Base-by-base conservation (phyloP, 139 green algal species). In the Chlamydomonas sp. region DNA sequence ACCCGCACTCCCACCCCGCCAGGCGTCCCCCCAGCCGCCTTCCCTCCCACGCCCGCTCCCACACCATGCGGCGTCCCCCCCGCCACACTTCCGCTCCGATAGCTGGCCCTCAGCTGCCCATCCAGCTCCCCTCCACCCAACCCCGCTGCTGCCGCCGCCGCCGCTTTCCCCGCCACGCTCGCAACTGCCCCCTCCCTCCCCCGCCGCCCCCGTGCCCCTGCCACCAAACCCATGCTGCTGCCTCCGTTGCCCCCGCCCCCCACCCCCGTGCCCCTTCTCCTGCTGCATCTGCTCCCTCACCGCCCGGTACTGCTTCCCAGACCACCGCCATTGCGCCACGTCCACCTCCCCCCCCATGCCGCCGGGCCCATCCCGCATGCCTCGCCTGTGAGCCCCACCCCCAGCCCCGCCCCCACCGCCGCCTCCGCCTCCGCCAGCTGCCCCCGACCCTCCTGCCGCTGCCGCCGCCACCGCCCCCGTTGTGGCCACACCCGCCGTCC, bases 31-130 rank as follows among this genome's bases (percentile, higher is more conserved):
- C 31, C 31, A 49, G 31, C 31, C 31, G 31, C 31, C 31, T 49
- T 49, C 31, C 31, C 31, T 49, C 31, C 31, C 31, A 49, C 31
- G 31, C 31, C 31, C 31, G 31, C 31, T 49, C 31, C 31, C 31
- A 49, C 31, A 49, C 31, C 31, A 49, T 49, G 31, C 31, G 31
- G 31, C 31, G 31, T 49, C 31, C 31, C 31, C 31, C 31, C 31
- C 31, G 31, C 31, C 31, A 49, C 31, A 49, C 31, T 49, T 49
- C 31, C 62, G 61, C 78, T 79, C 16, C 78, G n/a, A 69, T 90
- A 90, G 78, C 85, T 90, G 16, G 85, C 85, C 4, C 85, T 12
- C 4, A 90, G 69, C 62, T 84, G 78, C 63, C 69, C 69, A 49
- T 90, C 85, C 80, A 84, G 78, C 78, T 81, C 85, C 16, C 85